These are phyloP conservation scores for Candida coleopterorum DNA, from an alignment of 805 yeast species.

Conservation along the genomic window DNA sequence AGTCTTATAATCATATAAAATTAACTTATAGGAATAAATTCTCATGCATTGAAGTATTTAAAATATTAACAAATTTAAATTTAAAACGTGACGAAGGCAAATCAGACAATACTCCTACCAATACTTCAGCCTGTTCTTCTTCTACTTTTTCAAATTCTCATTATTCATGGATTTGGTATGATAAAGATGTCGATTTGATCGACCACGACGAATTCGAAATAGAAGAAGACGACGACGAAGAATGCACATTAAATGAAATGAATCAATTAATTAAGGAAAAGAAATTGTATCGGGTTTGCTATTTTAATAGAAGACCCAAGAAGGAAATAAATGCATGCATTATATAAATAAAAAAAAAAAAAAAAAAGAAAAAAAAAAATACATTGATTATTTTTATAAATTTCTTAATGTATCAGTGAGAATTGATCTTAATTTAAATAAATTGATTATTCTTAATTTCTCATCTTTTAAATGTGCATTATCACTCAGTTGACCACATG, in stretches of 20 bases:
- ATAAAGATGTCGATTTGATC: conserved; percentile 21
- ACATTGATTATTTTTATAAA: conserved; percentile 11
- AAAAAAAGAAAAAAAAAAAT: conserved; percentile 1
- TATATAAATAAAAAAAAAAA: conserved; percentile 3
- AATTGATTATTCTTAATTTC: conserved; percentile 70
- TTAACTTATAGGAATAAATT: conserved; percentile 17
- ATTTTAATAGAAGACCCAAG: conserved; percentile 5
- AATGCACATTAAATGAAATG: conserved; percentile 16
- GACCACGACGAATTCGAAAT: conserved; percentile 16
- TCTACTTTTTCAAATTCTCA: conserved; percentile 5
- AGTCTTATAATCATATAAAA: conserved; percentile 15
- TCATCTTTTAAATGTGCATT: conserved; percentile 92
- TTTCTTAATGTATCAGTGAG: conserved; percentile 49
- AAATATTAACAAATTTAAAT: conserved; percentile 11
- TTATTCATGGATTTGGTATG: conserved; percentile 30
- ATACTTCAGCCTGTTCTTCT: neutral
- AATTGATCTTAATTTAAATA: conserved; percentile 68
- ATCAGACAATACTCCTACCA: neutral
- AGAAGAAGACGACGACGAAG: conserved; percentile 10
- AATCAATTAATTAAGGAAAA: neutral
- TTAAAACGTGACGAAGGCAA: conserved; percentile 7
- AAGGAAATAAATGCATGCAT: conserved; percentile 6
- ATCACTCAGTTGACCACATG: conserved; percentile 94
- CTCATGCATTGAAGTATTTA: conserved; percentile 15
- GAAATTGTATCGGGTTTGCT: conserved; percentile 4